Conservation (phyloP, 805 yeast species). For the Candida yuanshanica region DNA sequence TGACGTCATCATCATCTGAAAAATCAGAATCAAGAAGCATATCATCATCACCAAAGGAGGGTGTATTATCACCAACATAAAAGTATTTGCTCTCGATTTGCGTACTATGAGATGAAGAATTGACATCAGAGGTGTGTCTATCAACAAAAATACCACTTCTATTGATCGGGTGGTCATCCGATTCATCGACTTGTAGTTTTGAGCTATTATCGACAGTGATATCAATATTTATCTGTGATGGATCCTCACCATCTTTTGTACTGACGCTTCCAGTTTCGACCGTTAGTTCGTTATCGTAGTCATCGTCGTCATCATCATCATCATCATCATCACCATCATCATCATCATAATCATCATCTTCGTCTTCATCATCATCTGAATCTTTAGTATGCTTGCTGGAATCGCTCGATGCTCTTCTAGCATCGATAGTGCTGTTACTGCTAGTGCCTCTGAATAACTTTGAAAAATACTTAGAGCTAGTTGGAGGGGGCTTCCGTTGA, state of each 20-base stretch:
- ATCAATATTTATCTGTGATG: slow-evolving; percentile 2
- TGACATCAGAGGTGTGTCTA: slow-evolving; percentile 22
- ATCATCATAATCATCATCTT: slow-evolving; percentile 5
- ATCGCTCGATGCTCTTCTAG: background rate
- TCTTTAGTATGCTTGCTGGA: background rate
- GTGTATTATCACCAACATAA: slow-evolving; percentile 13
- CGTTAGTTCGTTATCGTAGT: background rate
- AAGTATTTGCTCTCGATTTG: slow-evolving; percentile 13
- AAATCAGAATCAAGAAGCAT: slow-evolving; percentile 27
- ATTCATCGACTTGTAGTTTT: slow-evolving; percentile 6
- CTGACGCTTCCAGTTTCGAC: background rate
- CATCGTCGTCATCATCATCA: slow-evolving; percentile 8
- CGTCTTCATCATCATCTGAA: background rate
- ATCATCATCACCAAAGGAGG: slow-evolving; percentile 27
- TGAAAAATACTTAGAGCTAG: slow-evolving; percentile 8
- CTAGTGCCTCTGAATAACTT: slow-evolving; percentile 20
- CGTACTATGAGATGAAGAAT: slow-evolving; percentile 11
- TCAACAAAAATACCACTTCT: slow-evolving; percentile 20
- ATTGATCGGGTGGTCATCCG: slow-evolving; percentile 3
- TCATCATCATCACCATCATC: slow-evolving; percentile 9
- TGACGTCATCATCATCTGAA: slow-evolving; percentile 34
- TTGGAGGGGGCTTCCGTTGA: slow-evolving; percentile 5
- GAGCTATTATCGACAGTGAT: slow-evolving; percentile 1
- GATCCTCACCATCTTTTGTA: slow-evolving; percentile 5
- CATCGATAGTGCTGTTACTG: slow-evolving; percentile 11